Percentiles rank a stretch among this genome's conserved stretches.
Evolutionary conservation across 2,329 filamentous ascomycete genomes (phyloP).

Genomic region (Diaporthe citriasiana): DNA sequence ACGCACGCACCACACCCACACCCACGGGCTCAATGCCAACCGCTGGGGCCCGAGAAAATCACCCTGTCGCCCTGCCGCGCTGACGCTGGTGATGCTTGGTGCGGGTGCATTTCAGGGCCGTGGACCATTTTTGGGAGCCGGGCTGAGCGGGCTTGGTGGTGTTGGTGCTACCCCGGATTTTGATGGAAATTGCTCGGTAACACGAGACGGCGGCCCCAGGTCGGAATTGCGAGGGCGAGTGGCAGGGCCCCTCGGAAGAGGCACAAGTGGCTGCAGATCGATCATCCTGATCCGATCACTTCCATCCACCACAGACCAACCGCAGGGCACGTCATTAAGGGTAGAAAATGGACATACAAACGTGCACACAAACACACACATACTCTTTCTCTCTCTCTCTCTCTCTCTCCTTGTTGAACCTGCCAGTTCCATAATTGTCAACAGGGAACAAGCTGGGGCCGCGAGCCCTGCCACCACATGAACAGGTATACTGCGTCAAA

Average conservation of each 20-base stretch:
- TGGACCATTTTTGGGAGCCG: slow-evolving; percentile 31
- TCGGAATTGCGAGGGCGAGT: slow-evolving; percentile 4
- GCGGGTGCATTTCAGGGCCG: neutral
- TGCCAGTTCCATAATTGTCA: neutral
- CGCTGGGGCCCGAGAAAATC: neutral
- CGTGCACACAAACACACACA: neutral
- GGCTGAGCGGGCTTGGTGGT: slow-evolving; percentile 10
- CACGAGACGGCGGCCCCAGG: slow-evolving; percentile 12
- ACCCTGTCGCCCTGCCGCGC: slow-evolving; percentile 13
- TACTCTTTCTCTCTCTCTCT: no score
- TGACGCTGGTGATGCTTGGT: neutral
- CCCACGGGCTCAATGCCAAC: neutral
- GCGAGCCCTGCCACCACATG: neutral
- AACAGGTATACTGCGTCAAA: slow-evolving; percentile 8
- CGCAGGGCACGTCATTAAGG: neutral
- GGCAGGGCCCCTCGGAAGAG: neutral
- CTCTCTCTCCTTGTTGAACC: neutral
- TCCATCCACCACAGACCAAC: neutral
- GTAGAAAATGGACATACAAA: neutral
- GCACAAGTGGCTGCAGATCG: slow-evolving; percentile 12
- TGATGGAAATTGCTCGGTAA: slow-evolving; percentile 33
- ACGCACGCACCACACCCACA: neutral
- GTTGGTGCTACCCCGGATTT: slow-evolving; percentile 35
- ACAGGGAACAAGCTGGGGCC: neutral
- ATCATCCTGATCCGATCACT: slow-evolving; percentile 23